Base-by-base conservation (phyloP, 345 rosid species). In the Durio zibethinus region DNA sequence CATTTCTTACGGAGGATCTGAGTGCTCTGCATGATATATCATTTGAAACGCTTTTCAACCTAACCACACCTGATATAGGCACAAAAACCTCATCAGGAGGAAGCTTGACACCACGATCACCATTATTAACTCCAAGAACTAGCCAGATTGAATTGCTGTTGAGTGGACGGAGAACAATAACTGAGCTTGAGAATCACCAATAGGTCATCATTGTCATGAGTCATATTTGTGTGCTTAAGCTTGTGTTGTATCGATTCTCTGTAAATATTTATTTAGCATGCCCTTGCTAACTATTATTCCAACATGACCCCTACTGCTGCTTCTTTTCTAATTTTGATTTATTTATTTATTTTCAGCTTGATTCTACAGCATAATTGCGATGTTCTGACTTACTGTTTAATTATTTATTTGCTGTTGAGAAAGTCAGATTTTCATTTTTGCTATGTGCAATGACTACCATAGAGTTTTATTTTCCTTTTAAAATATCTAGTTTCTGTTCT, bases 31-130 rank as follows among this genome's bases (percentile, higher is more conserved):
- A 82, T 35, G 87, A 84, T 50, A 48, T 82, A 57, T 84, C 93
- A 47, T 80, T 85, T 73, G 90, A 87, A 72, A 74, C 83, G 45
- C 87, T 72, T 76, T 80, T 83, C 20, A 40, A 38, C 64, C 20
- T 40, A 47, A 64, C 69, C 33, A 76, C 83, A 57, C 62, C 80
- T 74, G 90, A 88, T 85, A 60, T n/a, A 54, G 93, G 86, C 71
- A 72, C 80, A 21, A 90, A 84, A 76, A 73, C 82, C 21, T 85
- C 91, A 18, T 93, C 98, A 66, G 79, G 73, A 38, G 99, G 93
- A 86, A 93, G 97, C 88, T 85, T 88, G 87, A 96, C 99, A 47
- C 99, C 99, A 29, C 86, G 90, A 56, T 93, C 99, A 40, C 98
- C 97, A 50, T 84, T 90, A 77, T 74, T 88, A 86, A 90, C 93